Base-by-base conservation (phyloP, 352 stramenopile species). In the Peronospora farinosa region DNA sequence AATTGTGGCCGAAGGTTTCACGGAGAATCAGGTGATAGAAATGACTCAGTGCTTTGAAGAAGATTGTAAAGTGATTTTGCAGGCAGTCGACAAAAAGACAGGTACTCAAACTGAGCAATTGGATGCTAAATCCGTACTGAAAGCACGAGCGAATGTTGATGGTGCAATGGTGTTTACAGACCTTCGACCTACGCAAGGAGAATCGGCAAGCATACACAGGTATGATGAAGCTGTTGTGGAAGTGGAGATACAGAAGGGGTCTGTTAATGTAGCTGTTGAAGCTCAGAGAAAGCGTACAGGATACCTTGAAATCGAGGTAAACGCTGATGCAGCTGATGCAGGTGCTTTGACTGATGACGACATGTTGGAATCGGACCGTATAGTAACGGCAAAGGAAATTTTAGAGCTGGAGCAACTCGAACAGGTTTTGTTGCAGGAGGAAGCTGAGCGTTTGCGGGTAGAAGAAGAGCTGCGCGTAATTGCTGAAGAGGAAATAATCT, bases 381-480 rank as follows among this genome's bases (percentile, higher is more conserved):
- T 56, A 0, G 33, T 39, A 12, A 21, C 45, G 9, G 46, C 47
- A 11, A 69, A 54, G 27, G 62, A 66, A 43, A 38, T 64, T 17
- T 17, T 50, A 39, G 54, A 63, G 16, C 11, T 67, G 6, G 39
- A 59, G 8, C 47, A 54, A 47, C 43, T 67, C 0, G 61, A 63
- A 33, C 50, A 49, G 12, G 32, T 44, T 30, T 5, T 60, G 13
- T 17, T 66, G 16, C 30, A 72, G 28, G 41, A 55, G 7, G 55
- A 72, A 43, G 21, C 44, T 17, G 51, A 60, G n/a, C 55, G 43
- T 28, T 36, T 60, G 53, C 47, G 37, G 5, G 47, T 49, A 3
- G 61, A 67, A 57, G 47, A 70, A 36, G 61, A 77, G 21, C 47
- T 76, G 11, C 56, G 45, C 8, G 25, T 35, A 11, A 69, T 73